Conservation (phyloP, 2,329 filamentous ascomycete genomes). For the Gnomoniopsis smithogilvyi region DNA sequence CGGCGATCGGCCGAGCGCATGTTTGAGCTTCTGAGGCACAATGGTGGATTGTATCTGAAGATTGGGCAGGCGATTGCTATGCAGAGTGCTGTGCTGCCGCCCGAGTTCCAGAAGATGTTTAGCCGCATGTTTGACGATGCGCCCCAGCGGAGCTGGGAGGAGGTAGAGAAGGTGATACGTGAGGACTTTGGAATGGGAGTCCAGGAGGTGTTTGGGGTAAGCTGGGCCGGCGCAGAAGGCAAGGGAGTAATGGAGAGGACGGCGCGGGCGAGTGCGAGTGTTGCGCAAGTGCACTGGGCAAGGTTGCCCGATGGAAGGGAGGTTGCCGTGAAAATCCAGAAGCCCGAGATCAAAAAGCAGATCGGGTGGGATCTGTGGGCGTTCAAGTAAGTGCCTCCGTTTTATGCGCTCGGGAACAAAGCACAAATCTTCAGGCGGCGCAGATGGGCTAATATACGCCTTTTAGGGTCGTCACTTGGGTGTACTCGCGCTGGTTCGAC, state of each 20-base stretch:
- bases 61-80: constrained; percentile 98
- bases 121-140: constrained; percentile 96
- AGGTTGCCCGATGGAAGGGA: constrained; percentile 80
- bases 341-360: constrained; percentile 87
- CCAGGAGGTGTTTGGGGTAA: constrained; percentile 91
- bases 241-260: constrained; percentile 60
- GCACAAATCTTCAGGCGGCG: constrained; percentile 12
- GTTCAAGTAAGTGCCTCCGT: constrained; percentile 64
- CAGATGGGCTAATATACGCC: constrained; percentile 5
- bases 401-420: neutral
- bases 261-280: constrained; percentile 76
- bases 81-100: constrained; percentile 91
- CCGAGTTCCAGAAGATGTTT: constrained; percentile 97
- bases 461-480: constrained; percentile 67
- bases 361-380: constrained; percentile 95
- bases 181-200: constrained; percentile 84
- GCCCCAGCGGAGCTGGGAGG: constrained; percentile 84
- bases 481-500: constrained; percentile 86
- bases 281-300: constrained; percentile 97
- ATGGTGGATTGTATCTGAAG: constrained; percentile 94
- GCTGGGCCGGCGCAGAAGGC: constrained; percentile 70
- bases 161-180: constrained; percentile 78
- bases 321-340: constrained; percentile 95
- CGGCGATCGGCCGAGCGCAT: constrained; percentile 78
- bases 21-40: constrained; percentile 75